Conservation (phyloP, 2,329 filamentous ascomycete species). For the Ilyonectria sp. region DNA sequence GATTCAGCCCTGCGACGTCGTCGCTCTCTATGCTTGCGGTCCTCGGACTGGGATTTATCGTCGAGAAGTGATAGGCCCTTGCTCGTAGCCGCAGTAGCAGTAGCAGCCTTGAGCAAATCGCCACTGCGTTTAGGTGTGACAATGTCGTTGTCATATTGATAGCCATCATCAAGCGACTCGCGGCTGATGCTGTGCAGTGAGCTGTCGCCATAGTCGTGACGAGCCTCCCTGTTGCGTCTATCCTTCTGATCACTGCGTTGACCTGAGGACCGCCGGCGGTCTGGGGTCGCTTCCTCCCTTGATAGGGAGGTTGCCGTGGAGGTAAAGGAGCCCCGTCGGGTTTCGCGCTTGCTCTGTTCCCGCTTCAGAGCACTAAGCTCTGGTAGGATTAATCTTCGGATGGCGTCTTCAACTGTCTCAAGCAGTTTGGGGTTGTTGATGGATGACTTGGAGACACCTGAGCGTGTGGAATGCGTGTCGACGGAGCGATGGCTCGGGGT, state of each 20-base stretch:
- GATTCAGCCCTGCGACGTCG: constrained; percentile 68
- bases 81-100: constrained; percentile 61
- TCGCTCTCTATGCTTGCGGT: constrained; percentile 66
- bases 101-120: constrained; percentile 62
- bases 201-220: constrained; percentile 67
- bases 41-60: constrained; percentile 61
- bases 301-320: constrained; percentile 71
- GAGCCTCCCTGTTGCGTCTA: constrained; percentile 67
- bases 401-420: constrained; percentile 93
- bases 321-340: constrained; percentile 75
- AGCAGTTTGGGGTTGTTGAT: constrained; percentile 94
- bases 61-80: constrained; percentile 54
- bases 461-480: constrained; percentile 68
- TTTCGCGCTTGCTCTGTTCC: constrained; percentile 85
- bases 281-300: constrained; percentile 70
- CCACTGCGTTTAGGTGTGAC: constrained; percentile 62
- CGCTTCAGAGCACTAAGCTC: constrained; percentile 93
- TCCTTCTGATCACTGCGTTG: constrained; percentile 64
- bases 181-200: constrained; percentile 65
- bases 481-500: constrained; percentile 69
- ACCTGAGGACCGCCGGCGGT: constrained; percentile 74
- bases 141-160: constrained; percentile 55
- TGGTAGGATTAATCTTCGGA: constrained; percentile 89
- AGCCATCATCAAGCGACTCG: constrained; percentile 60
- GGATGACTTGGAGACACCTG: constrained; percentile 74